Base-by-base conservation (phyloP, 345 rosid species). In the Hirschfeldia incana region DNA sequence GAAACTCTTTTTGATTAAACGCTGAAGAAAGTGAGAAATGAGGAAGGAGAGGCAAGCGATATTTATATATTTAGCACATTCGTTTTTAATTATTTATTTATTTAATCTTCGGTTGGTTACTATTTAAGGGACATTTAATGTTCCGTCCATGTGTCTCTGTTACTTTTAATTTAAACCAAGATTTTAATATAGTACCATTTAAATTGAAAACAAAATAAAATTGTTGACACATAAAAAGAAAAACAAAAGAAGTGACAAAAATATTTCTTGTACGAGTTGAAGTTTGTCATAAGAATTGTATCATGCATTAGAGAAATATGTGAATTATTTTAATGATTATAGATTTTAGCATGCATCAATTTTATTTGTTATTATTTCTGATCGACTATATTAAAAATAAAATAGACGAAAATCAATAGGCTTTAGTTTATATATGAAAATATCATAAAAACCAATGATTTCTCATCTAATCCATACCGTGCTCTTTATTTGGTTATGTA, bases 21-120 rank as follows among this genome's bases (percentile, higher is more conserved):
- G 82, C 73, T 78, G 82, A 57, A 70, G 73, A 57, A 72, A 65
- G 72, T 64, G 68, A 72, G 66, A 28, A 28, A 34, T 16, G 67
- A 62, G 49, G 46, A 53, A 67, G 78, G 27, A 73, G 75, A 61
- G 4, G 44, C 3, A 16, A 29, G 15, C 27, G 3, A 62, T 39
- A 53, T 21, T 21, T 80, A 51, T 33, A 79, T 79, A 59, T 71
- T 53, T 44, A 46, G 37, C 34, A 72, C 73, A 67, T 79, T 79
- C 77, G 55, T 71, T 78, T 66, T 21, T 21, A 21, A 21, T 21
- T 72, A 42, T 66, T 78, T 55, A 44, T 65, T 33, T 65, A 30
- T 46, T 28, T n/a, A 62, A 70, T 69, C 63, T 69, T 34, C 17
- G 49, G 74, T 27, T 29, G 70, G 51, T 76, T 76, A 42, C 68